Conservation (phyloP, 2,329 filamentous ascomycete genomes). For the Chrysoporthe cubensis region DNA sequence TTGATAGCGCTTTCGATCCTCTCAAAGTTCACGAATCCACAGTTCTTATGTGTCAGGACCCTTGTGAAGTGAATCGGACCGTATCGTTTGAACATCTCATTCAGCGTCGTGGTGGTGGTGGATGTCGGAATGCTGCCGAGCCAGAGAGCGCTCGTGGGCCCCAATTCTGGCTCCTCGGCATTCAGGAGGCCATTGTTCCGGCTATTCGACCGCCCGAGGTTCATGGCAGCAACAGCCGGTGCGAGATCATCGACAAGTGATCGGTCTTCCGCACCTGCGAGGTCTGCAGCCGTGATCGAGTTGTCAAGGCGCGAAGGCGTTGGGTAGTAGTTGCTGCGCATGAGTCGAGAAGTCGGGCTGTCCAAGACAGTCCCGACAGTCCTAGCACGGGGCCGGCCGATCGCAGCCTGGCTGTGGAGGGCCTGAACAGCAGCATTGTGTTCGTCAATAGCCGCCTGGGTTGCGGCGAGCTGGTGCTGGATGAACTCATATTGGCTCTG, state of each 20-base stretch:
- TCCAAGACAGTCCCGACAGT: slow-evolving; percentile 87
- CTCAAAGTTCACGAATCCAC: slow-evolving; percentile 98
- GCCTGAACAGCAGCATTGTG: slow-evolving; percentile 94
- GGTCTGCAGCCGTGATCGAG: slow-evolving; percentile 74
- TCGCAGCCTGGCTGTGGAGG: slow-evolving; percentile 82
- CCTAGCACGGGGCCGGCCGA: slow-evolving; percentile 81
- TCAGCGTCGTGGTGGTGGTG: slow-evolving; percentile 91
- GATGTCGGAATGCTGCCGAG: slow-evolving; percentile 97
- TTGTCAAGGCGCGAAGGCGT: slow-evolving; percentile 75
- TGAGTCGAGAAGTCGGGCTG: slow-evolving; percentile 66
- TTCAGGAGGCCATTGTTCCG: slow-evolving; percentile 70
- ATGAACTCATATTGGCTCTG: slow-evolving; percentile 64
- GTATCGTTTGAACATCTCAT: slow-evolving; percentile 93
- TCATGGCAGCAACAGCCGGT: slow-evolving; percentile 81
- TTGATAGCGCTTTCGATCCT: slow-evolving; percentile 86
- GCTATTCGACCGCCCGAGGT: slow-evolving; percentile 68
- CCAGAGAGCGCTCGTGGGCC: slow-evolving; percentile 92
- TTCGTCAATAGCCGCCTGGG: slow-evolving; percentile 75
- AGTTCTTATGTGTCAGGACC: slow-evolving; percentile 97
- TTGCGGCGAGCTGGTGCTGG: slow-evolving; percentile 66
- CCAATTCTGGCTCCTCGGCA: slow-evolving; percentile 80
- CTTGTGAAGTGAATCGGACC: slow-evolving; percentile 89
- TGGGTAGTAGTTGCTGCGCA: slow-evolving; percentile 71
- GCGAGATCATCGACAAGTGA: slow-evolving; percentile 76
- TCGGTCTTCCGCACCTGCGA: slow-evolving; percentile 73